Evolutionary conservation across 2,329 filamentous ascomycete species (phyloP), one percentile per base, ranked within the genome.

Genomic region (Rhynchosporium agropyri): DNA sequence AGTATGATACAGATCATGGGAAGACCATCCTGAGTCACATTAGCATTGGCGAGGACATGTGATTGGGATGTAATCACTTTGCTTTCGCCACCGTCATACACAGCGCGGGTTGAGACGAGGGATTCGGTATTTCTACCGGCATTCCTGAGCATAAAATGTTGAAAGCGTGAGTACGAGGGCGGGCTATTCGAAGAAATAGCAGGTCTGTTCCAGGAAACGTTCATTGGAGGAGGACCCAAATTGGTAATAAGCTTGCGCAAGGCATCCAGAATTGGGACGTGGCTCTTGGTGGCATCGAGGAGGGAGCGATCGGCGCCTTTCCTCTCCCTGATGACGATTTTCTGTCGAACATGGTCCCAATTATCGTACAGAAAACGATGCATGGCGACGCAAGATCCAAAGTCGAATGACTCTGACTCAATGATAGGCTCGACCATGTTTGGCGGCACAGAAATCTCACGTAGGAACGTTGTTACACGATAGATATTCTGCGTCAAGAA

Each of bases 61-160:
- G 38, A 29, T 33, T 38, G 2, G 36, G 33, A 9, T 40, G 13
- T 15, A 26, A 43, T 62, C 69, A 84, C 83, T 76, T 88, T 89
- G 76, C 84, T 89, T 75, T 89, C 86, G 26, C 87, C 87, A 40
- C 87, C 87, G 71, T 90, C 87, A 70, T 89, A 90, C 12, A 90
- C 84, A 31, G 87, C 86, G 28, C 86, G 80, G 29, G 84, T 83
- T 2, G 85, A 87, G 28, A 87, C 74, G 63, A 87, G 84, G 2
- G 85, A 87, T 68, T 89, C 87, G 0, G 83, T 84, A 67, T 84
- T 85, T 43, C 84, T 81, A 67, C 87, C 87, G 1, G 87, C 87
- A 71, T 89, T 89, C 20, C 84, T 83, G 51, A 90, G 79, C 87
- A 90, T 90, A 70, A 90, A 90, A 67, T 89, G 85, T 67, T 90